Evolutionary conservation across 2,329 filamentous ascomycete species (phyloP), one percentile per base, ranked within the genome.

Genomic region (Aureobasidium uvarum): DNA sequence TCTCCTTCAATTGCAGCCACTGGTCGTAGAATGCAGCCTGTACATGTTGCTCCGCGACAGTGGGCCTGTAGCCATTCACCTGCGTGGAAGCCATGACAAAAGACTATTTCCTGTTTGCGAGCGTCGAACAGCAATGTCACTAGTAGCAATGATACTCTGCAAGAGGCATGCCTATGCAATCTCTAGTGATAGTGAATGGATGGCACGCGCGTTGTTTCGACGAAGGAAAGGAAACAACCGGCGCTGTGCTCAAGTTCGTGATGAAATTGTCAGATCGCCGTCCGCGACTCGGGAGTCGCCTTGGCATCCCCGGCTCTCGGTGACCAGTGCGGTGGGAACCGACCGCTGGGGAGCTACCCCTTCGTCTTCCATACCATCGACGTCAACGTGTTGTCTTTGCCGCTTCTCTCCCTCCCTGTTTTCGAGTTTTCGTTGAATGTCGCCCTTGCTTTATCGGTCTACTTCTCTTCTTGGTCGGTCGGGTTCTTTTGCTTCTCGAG

Each of bases 1-100:
- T 83, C 80, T 96, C 90, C 77, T 88, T 89, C 77, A 98, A 87
- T 71, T 83, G 85, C 73, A 96, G 76, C 72, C 98, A 90, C 79
- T 89, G 91, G 74, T 89, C 85, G 80, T 92, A 95, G 67, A 81
- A 78, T 69, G 76, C 75, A 70, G 72, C 82, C 67, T 82, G 80
- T 68, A 41, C 58, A 46, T 66, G 28, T 31, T 55, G 46, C 31
- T 62, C 46, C 13, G 31, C 46, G 38, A 33, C 46, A 41, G 38
- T 8, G 23, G 65, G 41, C 50, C n/a, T 36, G 58, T 62, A 41
- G 51, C 65, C 65, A 63, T 66, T 66, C 20, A 65, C 43, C 52
- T 58, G 52, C 45, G 63, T 28, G 25, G 51, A 54, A 36, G 60
- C 28, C 58, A 62, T 62, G 45, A 31, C 45, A 18, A 14, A 36